phyloP scores from a whole-genome alignment of 495 filamentous ascomycete genomes.

The Xylaria acuta region DNA sequence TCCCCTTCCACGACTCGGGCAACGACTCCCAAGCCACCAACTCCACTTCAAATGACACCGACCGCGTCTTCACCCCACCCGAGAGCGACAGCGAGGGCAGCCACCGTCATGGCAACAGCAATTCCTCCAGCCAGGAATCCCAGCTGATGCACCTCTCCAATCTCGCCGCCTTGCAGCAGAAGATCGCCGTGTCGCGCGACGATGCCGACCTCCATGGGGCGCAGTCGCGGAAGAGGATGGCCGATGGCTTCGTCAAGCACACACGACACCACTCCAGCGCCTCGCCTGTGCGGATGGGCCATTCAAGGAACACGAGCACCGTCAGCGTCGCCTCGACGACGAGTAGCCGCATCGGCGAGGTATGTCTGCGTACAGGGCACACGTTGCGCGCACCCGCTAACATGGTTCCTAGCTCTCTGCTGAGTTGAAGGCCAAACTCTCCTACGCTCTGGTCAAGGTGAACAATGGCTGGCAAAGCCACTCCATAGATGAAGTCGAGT shows the following conservation, averaged over 20 bases:
- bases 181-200: conserved; percentile 45
- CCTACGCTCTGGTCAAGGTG: conserved; percentile 89
- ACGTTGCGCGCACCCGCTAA: conserved; percentile 31
- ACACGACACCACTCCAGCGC: conserved; percentile 45
- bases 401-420: conserved; percentile 66
- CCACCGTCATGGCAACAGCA: conserved; percentile 42
- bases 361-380: conserved; percentile 47
- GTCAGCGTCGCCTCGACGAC: conserved; percentile 60
- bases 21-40: conserved; percentile 51
- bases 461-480: conserved; percentile 82
- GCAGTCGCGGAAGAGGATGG: conserved; percentile 65
- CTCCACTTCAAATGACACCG: conserved; percentile 48
- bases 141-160: conserved; percentile 61
- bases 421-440: conserved; percentile 77
- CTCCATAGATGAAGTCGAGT: conserved; percentile 72
- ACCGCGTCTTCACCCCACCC: conserved; percentile 55
- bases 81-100: conserved; percentile 52
- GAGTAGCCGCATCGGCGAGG: conserved; percentile 75
- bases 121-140: conserved; percentile 53
- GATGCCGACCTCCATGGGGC: conserved; percentile 35
- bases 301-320: conserved; percentile 73
- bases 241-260: conserved; percentile 67
- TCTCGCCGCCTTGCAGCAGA: conserved; percentile 58
- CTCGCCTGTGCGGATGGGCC: conserved; percentile 52
- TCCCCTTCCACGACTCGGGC: conserved; percentile 41